These are phyloP conservation scores for Mollisia scopiformis DNA, from an alignment of 2,329 filamentous ascomycete genomes.

Conservation along the genomic window DNA sequence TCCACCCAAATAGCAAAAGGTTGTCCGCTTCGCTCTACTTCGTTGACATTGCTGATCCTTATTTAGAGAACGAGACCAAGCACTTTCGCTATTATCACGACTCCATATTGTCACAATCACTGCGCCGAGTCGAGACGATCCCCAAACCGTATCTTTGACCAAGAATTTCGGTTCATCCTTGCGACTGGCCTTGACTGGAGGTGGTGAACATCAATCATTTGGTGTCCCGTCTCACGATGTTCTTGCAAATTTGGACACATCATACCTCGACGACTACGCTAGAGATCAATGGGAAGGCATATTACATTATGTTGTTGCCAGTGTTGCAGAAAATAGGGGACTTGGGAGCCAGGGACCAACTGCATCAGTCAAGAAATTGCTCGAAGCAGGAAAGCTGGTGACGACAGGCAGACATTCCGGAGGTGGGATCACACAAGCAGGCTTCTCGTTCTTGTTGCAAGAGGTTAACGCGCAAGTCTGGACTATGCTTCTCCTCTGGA, in stretches of 20 bases:
- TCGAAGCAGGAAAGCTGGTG: conserved; percentile 81
- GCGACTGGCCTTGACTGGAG: conserved; percentile 84
- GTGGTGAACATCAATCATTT: conserved; percentile 84
- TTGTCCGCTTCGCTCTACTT: conserved; percentile 36
- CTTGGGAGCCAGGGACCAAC: conserved; percentile 60
- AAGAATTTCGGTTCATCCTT: conserved; percentile 83
- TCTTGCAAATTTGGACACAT: conserved; percentile 65
- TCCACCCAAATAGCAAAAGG: conserved; percentile 68
- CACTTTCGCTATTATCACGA: conserved; percentile 77
- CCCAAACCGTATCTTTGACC: conserved; percentile 75
- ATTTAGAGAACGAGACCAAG: conserved; percentile 76
- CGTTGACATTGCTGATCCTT: not conserved
- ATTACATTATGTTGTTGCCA: conserved; percentile 90
- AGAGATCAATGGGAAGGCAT: conserved; percentile 94
- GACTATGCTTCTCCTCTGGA: conserved; percentile 91
- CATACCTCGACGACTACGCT: conserved; percentile 83
- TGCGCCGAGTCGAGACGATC: conserved; percentile 60
- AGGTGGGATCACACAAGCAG: conserved; percentile 84
- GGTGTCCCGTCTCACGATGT: conserved; percentile 77
- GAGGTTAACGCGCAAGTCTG: conserved; percentile 97
- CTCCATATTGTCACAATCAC: conserved; percentile 84
- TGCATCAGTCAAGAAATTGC: conserved; percentile 80
- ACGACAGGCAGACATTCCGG: conserved; percentile 52
- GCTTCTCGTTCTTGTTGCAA: conserved; percentile 93
- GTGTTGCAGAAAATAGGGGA: conserved; percentile 58